Evolutionary conservation across 208 protist genomes (phyloP).

Genomic region (Polymyxa betae): DNA sequence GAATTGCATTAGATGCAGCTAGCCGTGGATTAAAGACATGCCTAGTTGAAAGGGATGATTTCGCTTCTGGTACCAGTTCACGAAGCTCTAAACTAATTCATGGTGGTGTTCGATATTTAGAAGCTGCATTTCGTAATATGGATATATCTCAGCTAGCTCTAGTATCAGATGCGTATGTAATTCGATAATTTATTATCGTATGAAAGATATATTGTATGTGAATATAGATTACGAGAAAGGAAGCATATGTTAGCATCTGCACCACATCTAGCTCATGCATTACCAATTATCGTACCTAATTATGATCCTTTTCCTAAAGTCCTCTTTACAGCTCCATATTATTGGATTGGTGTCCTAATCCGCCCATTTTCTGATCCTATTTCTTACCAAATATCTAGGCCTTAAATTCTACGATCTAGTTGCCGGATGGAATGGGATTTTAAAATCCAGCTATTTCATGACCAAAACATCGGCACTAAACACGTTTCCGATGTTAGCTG

Average conservation of each 20-base stretch:
- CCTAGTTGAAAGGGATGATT: slow-evolving; percentile 91
- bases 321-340: slow-evolving; percentile 67
- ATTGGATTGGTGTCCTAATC: slow-evolving; percentile 82
- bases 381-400: slow-evolving; percentile 55
- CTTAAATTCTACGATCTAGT: slow-evolving; percentile 55
- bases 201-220: neutral
- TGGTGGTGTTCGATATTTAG: slow-evolving; percentile 93
- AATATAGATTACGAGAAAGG: slow-evolving; percentile 45
- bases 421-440: slow-evolving; percentile 67
- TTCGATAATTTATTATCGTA: neutral
- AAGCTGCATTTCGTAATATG: slow-evolving; percentile 66
- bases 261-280: neutral
- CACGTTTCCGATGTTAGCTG: slow-evolving; percentile 74
- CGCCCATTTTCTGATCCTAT: slow-evolving; percentile 79
- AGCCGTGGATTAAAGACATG: slow-evolving; percentile 86
- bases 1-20: slow-evolving; percentile 86
- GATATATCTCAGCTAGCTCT: neutral
- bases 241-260: slow-evolving; percentile 42
- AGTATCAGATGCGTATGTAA: slow-evolving; percentile 5
- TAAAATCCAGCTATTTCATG: slow-evolving; percentile 82
- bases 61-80: slow-evolving; percentile 83
- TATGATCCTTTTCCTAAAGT: slow-evolving; percentile 9
- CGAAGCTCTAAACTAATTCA: slow-evolving; percentile 89
- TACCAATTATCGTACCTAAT: slow-evolving; percentile 52
- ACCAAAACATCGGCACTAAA: slow-evolving; percentile 79